Evolutionary conservation across 768 basidiomycete species (phyloP), one percentile per base, ranked within the genome.

Genomic region (Galerina marginata): DNA sequence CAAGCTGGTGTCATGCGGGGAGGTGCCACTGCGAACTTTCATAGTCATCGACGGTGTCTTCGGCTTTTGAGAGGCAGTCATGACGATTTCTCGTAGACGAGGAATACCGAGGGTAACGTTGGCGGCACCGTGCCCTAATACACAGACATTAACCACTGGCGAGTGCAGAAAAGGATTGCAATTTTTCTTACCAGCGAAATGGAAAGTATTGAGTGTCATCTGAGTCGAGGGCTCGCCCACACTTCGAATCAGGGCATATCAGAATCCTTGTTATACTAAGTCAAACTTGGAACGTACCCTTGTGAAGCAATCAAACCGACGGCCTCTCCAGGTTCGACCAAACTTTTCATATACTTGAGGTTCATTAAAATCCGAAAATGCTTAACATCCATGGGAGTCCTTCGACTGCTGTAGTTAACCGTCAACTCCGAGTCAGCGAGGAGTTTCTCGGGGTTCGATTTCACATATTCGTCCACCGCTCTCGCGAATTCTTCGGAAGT

Each of bases 181-280:
- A 23, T 38, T 29, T 40, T 48, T 59, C 63, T 68, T 74, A 88
- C 95, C 96, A 66, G 97, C 97, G 69, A 99, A 96, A 80, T 99
- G 97, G 86, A 99, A 99, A 11, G 97, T 99, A 73, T 99, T 99
- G 63, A 99, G 78, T 9, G 97, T 99, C 97, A 99, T 99, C 73
- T 99, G 97, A 0, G 97, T 99, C 14, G 97, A 99, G 4, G 97
- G 97, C 74, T 99, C 97, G 53, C 97, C 97, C 44, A 99, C 87
- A 77, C 97, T 99, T 52, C n/a, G 55, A 9, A 63, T 56, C 14
- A 55, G 39, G 38, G 46, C 16, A 33, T 16, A 10, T 29, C 7
- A 63, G 45, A 36, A 38, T 23, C 15, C 16, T 11, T 15, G 26
- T n/a, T 26, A 36, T 26, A 11, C n/a, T 45, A 56, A 47, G 15